phyloP scores from a whole-genome alignment of 23 red algal species.

The Gracilaria domingensis region DNA sequence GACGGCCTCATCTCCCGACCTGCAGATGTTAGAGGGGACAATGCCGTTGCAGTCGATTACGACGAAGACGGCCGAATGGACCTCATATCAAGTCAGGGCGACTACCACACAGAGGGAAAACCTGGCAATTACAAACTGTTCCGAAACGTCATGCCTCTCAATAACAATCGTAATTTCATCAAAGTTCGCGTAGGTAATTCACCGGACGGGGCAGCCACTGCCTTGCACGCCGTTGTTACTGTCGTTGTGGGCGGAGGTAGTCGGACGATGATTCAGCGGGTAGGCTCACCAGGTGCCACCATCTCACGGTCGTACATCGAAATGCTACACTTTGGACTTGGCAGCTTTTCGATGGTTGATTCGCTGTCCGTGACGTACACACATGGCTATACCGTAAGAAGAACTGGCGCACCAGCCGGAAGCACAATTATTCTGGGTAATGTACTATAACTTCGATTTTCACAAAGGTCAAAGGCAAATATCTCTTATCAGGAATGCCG shows the following conservation, averaged over 20 bases:
- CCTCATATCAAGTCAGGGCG: slow-evolving; percentile 41
- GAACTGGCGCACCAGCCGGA: neutral
- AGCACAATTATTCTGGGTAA: neutral
- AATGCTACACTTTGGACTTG: slow-evolving; percentile 71
- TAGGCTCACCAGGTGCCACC: slow-evolving; percentile 50
- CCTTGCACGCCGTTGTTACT: slow-evolving; percentile 50
- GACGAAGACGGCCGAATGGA: slow-evolving; percentile 70
- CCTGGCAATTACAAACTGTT: slow-evolving; percentile 37
- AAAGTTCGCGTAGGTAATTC: slow-evolving; percentile 56
- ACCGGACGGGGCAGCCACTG: slow-evolving; percentile 52
- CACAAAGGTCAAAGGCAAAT: no score
- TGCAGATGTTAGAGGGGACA: slow-evolving; percentile 38
- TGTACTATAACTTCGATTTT: neutral
- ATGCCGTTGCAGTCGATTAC: slow-evolving; percentile 62
- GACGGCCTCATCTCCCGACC: slow-evolving; percentile 27
- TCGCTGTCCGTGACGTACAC: slow-evolving; percentile 12
- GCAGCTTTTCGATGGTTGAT: neutral
- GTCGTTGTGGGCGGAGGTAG: slow-evolving; percentile 16
- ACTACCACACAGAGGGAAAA: slow-evolving; percentile 17
- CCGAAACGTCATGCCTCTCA: slow-evolving; percentile 19
- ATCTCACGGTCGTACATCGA: slow-evolving; percentile 57
- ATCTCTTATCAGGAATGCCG: no score
- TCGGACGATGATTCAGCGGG: slow-evolving; percentile 46
- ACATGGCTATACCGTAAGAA: slow-evolving; percentile 9
- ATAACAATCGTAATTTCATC: slow-evolving; percentile 19